phyloP scores from a whole-genome alignment of 768 basidiomycete genomes.

The Suillus ampliporus region DNA sequence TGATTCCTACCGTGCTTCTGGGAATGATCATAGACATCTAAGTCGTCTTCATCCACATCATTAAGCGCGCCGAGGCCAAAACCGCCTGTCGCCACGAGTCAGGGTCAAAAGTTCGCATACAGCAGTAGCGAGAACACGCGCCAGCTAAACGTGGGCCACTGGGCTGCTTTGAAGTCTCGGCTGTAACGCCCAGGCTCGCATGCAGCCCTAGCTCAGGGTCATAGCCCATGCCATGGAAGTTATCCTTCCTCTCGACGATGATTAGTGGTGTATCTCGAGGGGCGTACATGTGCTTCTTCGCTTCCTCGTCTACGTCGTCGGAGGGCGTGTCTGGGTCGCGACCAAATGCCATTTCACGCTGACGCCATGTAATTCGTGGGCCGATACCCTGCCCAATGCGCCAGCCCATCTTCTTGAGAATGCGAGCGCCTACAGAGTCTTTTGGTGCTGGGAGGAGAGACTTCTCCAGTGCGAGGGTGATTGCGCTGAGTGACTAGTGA shows the following conservation, averaged over 20 bases:
- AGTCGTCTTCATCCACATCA: slow-evolving; percentile 92
- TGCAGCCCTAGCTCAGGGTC: slow-evolving; percentile 63
- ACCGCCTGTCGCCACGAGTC: slow-evolving; percentile 56
- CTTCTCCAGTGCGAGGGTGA: slow-evolving; percentile 64
- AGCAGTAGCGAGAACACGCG: slow-evolving; percentile 32
- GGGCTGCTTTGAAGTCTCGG: slow-evolving; percentile 23
- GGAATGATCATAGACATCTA: slow-evolving; percentile 77
- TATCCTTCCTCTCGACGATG: slow-evolving; percentile 70
- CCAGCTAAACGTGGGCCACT: slow-evolving; percentile 64
- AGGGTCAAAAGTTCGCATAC: slow-evolving; percentile 3
- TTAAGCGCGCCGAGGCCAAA: slow-evolving; percentile 91
- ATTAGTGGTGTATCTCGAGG: slow-evolving; percentile 77
- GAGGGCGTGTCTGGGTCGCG: slow-evolving; percentile 45
- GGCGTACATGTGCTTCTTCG: slow-evolving; percentile 85
- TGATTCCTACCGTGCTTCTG: slow-evolving; percentile 46
- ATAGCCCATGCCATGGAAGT: slow-evolving; percentile 84
- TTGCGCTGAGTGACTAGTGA: slow-evolving; percentile 49
- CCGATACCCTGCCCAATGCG: slow-evolving; percentile 91
- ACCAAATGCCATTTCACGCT: slow-evolving; percentile 74
- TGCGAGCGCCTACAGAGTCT: slow-evolving; percentile 82
- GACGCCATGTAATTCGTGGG: slow-evolving; percentile 79
- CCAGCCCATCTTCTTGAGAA: slow-evolving; percentile 98
- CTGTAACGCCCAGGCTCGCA: slow-evolving; percentile 55
- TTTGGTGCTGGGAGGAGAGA: slow-evolving; percentile 76
- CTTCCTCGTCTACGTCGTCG: slow-evolving; percentile 75